phyloP scores from a whole-genome alignment of 495 filamentous ascomycete genomes.

The Penicillium egyptiacum region DNA sequence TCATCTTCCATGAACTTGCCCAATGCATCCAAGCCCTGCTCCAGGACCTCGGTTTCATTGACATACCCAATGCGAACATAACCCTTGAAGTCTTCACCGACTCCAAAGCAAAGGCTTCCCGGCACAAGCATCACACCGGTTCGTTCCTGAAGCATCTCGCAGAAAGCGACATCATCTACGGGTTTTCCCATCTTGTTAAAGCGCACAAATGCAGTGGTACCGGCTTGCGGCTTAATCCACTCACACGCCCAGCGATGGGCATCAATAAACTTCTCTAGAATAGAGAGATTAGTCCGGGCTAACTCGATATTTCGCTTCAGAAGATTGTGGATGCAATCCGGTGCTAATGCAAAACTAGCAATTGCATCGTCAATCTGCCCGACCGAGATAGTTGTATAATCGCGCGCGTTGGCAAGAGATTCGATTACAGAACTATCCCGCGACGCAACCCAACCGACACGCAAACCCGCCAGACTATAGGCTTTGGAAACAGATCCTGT shows the following conservation, averaged over 20 bases:
- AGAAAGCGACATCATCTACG: conserved; percentile 72
- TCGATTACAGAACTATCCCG: conserved; percentile 63
- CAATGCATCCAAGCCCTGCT: conserved; percentile 63
- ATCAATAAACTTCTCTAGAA: conserved; percentile 68
- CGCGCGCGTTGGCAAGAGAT: conserved; percentile 61
- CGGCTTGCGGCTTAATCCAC: conserved; percentile 77
- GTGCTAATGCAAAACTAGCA: conserved; percentile 69
- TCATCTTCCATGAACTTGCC: conserved; percentile 61
- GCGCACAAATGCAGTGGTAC: conserved; percentile 78
- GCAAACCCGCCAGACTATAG: conserved; percentile 79
- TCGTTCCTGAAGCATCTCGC: conserved; percentile 64
- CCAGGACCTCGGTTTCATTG: conserved; percentile 67
- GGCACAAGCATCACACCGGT: conserved; percentile 80
- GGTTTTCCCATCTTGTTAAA: conserved; percentile 64
- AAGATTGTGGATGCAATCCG: conserved; percentile 62
- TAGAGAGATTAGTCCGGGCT: conserved; percentile 65
- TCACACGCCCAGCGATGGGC: conserved; percentile 61
- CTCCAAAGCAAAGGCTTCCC: conserved; percentile 73
- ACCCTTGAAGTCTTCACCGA: conserved; percentile 68
- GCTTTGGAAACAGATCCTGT: conserved; percentile 87
- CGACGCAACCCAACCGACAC: conserved; percentile 81
- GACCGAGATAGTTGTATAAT: conserved; percentile 87
- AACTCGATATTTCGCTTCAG: conserved; percentile 68
- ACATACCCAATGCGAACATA: conserved; percentile 80
- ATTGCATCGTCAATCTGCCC: conserved; percentile 79